Evolutionary conservation across 208 protist genomes (phyloP).

Genomic region (Kentomonas sorsogonicus): DNA sequence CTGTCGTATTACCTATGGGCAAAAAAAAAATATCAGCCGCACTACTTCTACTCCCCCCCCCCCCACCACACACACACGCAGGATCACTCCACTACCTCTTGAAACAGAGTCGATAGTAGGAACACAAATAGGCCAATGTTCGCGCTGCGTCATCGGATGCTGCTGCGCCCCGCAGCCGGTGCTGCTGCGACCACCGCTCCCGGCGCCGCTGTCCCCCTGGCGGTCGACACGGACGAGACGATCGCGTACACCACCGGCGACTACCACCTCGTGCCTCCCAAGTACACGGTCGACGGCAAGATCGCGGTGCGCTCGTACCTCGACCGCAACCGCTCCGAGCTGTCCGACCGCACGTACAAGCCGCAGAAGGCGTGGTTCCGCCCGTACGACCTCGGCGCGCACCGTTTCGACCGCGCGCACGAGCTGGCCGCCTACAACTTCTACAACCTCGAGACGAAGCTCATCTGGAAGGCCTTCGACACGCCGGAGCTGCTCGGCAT

Average conservation of each 20-base stretch:
- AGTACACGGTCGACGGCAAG: conserved; percentile 65
- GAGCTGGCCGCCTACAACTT: conserved; percentile 64
- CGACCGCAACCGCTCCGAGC: conserved; percentile 83
- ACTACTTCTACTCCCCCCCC: too few species aligned
- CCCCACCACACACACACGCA: too few species aligned
- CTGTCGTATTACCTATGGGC: too few species aligned
- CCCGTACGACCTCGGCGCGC: conserved; percentile 33
- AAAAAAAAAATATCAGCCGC: too few species aligned
- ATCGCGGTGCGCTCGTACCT: conserved; percentile 83
- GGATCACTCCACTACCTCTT: too few species aligned
- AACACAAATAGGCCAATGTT: too few species aligned
- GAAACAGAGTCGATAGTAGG: too few species aligned
- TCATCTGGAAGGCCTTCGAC: conserved; percentile 88
- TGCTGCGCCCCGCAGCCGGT: too few species aligned
- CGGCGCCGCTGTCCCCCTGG: not conserved
- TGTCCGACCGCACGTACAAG: conserved; percentile 86
- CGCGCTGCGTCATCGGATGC: too few species aligned
- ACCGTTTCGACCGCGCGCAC: conserved; percentile 45
- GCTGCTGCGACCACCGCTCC: too few species aligned
- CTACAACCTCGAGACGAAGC: conserved; percentile 81
- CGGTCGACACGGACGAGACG: conserved; percentile 1
- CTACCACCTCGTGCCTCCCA: conserved; percentile 59
- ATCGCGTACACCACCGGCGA: conserved; percentile 47
- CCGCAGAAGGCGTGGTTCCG: conserved; percentile 84
- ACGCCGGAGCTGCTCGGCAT: conserved; percentile 79